phyloP scores from a whole-genome alignment of 441 rosid species.

The Euphorbia neoarborescens region DNA sequence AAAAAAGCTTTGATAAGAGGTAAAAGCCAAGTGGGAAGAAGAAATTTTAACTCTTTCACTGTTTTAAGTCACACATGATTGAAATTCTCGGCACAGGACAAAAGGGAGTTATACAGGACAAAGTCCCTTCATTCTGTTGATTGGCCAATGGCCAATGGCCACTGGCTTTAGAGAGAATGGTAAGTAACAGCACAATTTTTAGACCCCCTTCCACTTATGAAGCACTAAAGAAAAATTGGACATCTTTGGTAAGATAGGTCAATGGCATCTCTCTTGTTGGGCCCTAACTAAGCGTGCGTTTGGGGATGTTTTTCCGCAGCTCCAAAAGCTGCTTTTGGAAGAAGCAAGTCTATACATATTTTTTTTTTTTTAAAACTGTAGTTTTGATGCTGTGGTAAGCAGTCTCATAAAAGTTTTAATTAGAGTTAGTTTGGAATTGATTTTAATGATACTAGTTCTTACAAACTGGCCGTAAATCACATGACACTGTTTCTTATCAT shows the following conservation, averaged over 20 bases:
- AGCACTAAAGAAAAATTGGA: slow-evolving; percentile 35
- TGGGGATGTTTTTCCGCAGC: no score
- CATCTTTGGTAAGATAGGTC: slow-evolving; percentile 32
- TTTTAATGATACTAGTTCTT: no score
- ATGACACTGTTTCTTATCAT: slow-evolving; percentile 24
- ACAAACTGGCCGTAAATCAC: no score
- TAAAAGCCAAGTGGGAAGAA: slow-evolving; percentile 26
- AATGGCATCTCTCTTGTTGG: slow-evolving; percentile 36
- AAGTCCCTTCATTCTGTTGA: slow-evolving; percentile 29
- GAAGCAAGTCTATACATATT: no score
- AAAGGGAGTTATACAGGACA: slow-evolving; percentile 21
- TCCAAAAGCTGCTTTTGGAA: no score
- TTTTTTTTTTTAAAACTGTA: no score
- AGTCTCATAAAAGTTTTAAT: no score
- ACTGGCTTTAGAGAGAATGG: slow-evolving; percentile 30
- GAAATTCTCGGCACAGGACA: slow-evolving; percentile 27
- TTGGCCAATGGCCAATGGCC: slow-evolving; percentile 38
- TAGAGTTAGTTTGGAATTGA: no score
- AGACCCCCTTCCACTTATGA: slow-evolving; percentile 37
- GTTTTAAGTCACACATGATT: slow-evolving; percentile 36
- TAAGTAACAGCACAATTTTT: slow-evolving; percentile 27
- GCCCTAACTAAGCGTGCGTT: slow-evolving; percentile 33
- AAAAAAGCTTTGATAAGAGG: slow-evolving; percentile 21
- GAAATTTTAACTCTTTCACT: slow-evolving; percentile 25
- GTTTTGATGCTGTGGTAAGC: no score